Evolutionary conservation across 257 asterid genomes (phyloP).

Genomic region (Ajuga chamaepitys): DNA sequence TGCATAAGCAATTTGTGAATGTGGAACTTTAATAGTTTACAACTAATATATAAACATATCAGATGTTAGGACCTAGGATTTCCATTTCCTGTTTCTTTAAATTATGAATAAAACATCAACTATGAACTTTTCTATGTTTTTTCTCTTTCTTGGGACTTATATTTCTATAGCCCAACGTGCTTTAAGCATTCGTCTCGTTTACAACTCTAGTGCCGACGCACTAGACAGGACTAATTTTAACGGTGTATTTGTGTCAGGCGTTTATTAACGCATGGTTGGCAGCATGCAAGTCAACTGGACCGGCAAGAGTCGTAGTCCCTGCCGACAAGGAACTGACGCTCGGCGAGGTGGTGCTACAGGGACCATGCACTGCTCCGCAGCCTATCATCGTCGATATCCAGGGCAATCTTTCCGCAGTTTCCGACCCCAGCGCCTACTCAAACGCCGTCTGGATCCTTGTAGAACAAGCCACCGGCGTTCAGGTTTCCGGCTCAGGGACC

Average conservation of each 20-base stretch:
- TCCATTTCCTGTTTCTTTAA: no score
- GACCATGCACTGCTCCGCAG: slow-evolving; percentile 39
- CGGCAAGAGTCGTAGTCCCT: slow-evolving; percentile 41
- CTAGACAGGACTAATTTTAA: no score
- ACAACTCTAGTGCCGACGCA: no score
- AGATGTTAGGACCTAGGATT: no score
- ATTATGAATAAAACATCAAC: no score
- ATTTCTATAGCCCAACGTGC: no score
- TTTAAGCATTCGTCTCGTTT: no score
- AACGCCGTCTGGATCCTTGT: slow-evolving; percentile 38
- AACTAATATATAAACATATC: no score
- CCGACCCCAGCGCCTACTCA: slow-evolving; percentile 40
- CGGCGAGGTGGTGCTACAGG: slow-evolving; percentile 43
- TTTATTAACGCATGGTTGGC: slow-evolving; percentile 47
- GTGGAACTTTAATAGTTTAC: no score
- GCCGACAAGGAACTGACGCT: slow-evolving; percentile 23
- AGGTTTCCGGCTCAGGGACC: slow-evolving; percentile 54
- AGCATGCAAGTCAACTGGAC: slow-evolving; percentile 32
- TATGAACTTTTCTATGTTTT: no score
- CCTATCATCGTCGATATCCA: slow-evolving; percentile 42
- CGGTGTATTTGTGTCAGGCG: slow-evolving; percentile 31
- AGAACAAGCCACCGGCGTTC: slow-evolving; percentile 25
- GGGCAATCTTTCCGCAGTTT: slow-evolving; percentile 36
- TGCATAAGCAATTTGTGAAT: no score
- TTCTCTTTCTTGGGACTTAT: no score